Percentiles rank a stretch among this genome's conserved stretches.
Conservation (phyloP, 805 yeast genomes). For the Pichia kluyveri region DNA sequence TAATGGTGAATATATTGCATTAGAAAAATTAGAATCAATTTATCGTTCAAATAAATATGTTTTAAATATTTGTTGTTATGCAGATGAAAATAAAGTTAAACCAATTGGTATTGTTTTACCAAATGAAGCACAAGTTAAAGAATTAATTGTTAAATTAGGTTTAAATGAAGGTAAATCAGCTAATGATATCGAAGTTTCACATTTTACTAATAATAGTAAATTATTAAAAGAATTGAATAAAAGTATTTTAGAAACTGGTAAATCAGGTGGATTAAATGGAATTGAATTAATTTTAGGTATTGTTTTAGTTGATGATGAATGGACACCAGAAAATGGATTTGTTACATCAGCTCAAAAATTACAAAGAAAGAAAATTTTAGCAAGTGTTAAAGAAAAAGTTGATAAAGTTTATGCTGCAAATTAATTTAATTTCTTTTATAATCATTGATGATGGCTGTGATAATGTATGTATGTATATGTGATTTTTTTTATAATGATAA, state of each 20-base stretch:
- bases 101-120: constrained; percentile 91
- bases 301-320: constrained; percentile 77
- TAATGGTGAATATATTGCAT: constrained; percentile 96
- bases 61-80: constrained; percentile 82
- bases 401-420: constrained; percentile 46
- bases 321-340: constrained; percentile 95
- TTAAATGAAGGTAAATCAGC: constrained; percentile 30
- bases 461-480: too few species aligned
- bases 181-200: constrained; percentile 33
- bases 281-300: constrained; percentile 78
- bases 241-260: constrained; percentile 65
- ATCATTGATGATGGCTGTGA: too few species aligned
- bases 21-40: constrained; percentile 86
- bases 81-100: constrained; percentile 79
- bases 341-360: constrained; percentile 95
- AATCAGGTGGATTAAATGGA: constrained; percentile 69
- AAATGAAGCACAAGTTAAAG: constrained; percentile 54
- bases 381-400: constrained; percentile 56
- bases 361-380: constrained; percentile 84
- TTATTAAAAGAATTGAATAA: constrained; percentile 46
- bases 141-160: constrained; percentile 49
- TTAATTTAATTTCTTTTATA: not conserved
- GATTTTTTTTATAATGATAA: not conserved
- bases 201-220: constrained; percentile 46
- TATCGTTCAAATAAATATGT: constrained; percentile 79